Evolutionary conservation across 108 stramenopile genomes (phyloP), one percentile per base, ranked within the genome.

Genomic region (Cylindrotheca fusiformis): DNA sequence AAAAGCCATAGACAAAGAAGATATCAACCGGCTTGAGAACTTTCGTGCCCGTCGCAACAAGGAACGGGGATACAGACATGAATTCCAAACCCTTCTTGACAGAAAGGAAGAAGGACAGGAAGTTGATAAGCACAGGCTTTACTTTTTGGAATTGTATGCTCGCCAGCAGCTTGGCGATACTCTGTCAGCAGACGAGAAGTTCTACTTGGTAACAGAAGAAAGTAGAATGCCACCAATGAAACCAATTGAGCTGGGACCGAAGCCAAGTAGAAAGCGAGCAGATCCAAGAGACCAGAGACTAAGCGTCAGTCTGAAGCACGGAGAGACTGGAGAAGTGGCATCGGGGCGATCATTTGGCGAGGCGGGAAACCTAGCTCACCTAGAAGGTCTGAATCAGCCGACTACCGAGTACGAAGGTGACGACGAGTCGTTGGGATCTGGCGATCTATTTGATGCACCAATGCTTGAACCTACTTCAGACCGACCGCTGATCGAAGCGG

Each of bases 401-500:
- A 25, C 6, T 3, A 25, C 19, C 17, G n/a, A 17, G 10, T 5
- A 25, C 21, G 60, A 62, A 24, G 32, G 10, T 2, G 36, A 41
- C 14, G 36, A 44, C 5, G 57, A 58, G 10, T 58, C 57, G 32
- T 29, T 58, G 6, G 57, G 14, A 6, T 58, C 57, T 10, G 18
- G 6, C 5, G 60, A 62, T 2, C 5, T 62, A 18, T 58, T 58
- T 58, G 57, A 58, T 41, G 26, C 54, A 5, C 54, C 54, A 27
- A 41, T 10, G 36, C 54, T 23, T 55, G 25, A 17, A 27, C 25
- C 25, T 32, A n/a, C 36, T 19, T n/a, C 22, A 19, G 10, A 22
- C 3, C 47, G 49, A 28, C 60, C 60, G 3, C 6, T 61, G 46
- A 45, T 61, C 24, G 52, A 51, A 18, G 63, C 63, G 4, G 51